Evolutionary conservation across 371 early-diverging fungal genomes (phyloP), one percentile per base, ranked within the genome.

Genomic region (Apophysomyces sp.): DNA sequence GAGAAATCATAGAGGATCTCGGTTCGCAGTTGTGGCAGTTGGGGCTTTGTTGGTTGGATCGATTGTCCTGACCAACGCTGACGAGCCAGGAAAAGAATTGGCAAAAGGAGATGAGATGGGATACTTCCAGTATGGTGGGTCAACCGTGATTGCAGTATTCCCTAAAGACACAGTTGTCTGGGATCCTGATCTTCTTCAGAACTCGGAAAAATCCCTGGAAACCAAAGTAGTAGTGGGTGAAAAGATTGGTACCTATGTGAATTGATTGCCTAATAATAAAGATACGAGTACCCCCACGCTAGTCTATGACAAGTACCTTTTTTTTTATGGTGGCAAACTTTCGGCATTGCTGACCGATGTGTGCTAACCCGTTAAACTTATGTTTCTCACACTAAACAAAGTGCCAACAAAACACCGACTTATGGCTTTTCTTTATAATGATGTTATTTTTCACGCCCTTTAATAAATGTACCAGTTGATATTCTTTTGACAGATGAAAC

Each of bases 71-170:
- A 80, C 84, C 5, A 67, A 80, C 9, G 76, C 74, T 0, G 57
- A 59, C 3, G 55, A 65, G 4, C 64, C 60, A 3, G 77, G 74
- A n/a, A 69, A 67, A 13, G 61, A 53, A 18, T 32, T 81, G 4
- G 37, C 62, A 52, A 81, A 79, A 54, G 81, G 81, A 0, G 87
- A 91, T 58, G 92, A 92, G 61, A 78, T 86, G 41, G 91, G 92
- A 15, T 90, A 84, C 56, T 86, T 87, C 66, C 75, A 76, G 16
- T 86, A 86, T 53, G 83, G 85, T 26, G 90, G 90, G 1, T 84
- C 86, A 2, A 91, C 90, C 1, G 81, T 86, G 9, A 71, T 89
- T 28, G 65, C 80, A 6, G 62, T 89, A 5, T 91, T 91, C 67
- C 80, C 80, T 57, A 75, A 79, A 40, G 82, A 76, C 11, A 67